phyloP scores from a whole-genome alignment of 495 filamentous ascomycete species.

The Penicillium steckii region DNA sequence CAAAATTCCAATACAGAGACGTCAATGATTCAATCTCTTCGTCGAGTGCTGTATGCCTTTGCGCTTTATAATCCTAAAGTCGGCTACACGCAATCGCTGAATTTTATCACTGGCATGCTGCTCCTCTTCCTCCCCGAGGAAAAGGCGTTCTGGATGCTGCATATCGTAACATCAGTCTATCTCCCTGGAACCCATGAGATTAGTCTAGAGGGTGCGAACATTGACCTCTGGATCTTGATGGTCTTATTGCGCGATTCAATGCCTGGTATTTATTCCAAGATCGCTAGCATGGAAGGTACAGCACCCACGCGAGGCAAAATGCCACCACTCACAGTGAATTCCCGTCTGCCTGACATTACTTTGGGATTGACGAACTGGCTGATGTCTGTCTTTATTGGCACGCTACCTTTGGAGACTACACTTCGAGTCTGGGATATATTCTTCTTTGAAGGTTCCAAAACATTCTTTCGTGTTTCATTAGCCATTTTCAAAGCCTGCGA shows the following conservation, averaged over 20 bases:
- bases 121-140: slow-evolving; percentile 91
- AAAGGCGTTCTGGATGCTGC: slow-evolving; percentile 91
- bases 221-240: slow-evolving; percentile 95
- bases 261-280: slow-evolving; percentile 83
- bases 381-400: slow-evolving; percentile 95
- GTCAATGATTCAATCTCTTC: slow-evolving; percentile 73
- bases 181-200: slow-evolving; percentile 92
- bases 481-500: slow-evolving; percentile 93
- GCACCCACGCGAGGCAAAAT: slow-evolving; percentile 42
- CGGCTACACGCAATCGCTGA: slow-evolving; percentile 95
- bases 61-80: slow-evolving; percentile 84
- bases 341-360: slow-evolving; percentile 82
- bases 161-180: slow-evolving; percentile 84
- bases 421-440: slow-evolving; percentile 94
- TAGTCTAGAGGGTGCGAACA: slow-evolving; percentile 87
- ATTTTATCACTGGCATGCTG: slow-evolving; percentile 95
- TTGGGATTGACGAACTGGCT: slow-evolving; percentile 97
- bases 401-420: slow-evolving; percentile 83
- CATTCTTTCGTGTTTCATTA: slow-evolving; percentile 89
- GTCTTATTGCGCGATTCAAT: slow-evolving; percentile 75
- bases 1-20: slow-evolving; percentile 58
- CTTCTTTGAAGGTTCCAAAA: slow-evolving; percentile 94
- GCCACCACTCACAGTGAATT: slow-evolving; percentile 47
- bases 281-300: slow-evolving; percentile 68
- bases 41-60: slow-evolving; percentile 86